Base-by-base conservation (phyloP, 345 rosid genomes). In the Lepidium africanum region DNA sequence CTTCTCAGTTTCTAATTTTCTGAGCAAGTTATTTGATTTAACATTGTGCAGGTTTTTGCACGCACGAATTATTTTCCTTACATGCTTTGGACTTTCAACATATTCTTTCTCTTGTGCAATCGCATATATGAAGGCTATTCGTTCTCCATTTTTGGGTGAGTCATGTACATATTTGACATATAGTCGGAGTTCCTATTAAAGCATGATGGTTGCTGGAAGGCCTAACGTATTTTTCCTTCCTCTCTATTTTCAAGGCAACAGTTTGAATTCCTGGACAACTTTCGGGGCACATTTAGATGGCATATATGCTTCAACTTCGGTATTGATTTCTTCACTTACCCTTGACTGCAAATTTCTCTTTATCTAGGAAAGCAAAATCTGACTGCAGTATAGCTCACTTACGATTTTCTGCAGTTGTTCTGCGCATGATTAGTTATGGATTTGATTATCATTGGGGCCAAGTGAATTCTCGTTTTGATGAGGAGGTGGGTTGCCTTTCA, bases 241-340 rank as follows among this genome's bases (percentile, higher is more conserved):
- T 61, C 49, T 19, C 55, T 73, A 37, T 15, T 32, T 53, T 57
- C 39, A 76, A 93, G 97, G 81, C 79, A 59, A 72, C 83, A 49
- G n/a, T 93, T 85, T 87, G 74, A 79, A 60, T 87, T 77, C 74
- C 76, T 93, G 78, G 97, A 93, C 73, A 84, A 80, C 69, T 86
- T 79, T 69, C 83, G 96, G 23, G 98, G 98, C 59, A 84, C 84
- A 46, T 93, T 93, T 76, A 84, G 97, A 63, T 93, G 97, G 98
- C 97, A 93, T 65, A 93, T 90, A 68, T 90, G 98, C 87, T 93
- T 90, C 76, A 88, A 93, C 65, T 88, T 93, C 37, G 97, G 97
- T 93, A 90, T 64, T 49, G 66, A 9, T 70, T 71, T 66, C 52
- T 21, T 33, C 17, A 23, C 10, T 50, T 50, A 27, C 19, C 12